These are phyloP conservation scores for Albugo candida DNA, from an alignment of 352 stramenopile species.

Conservation along the genomic window DNA sequence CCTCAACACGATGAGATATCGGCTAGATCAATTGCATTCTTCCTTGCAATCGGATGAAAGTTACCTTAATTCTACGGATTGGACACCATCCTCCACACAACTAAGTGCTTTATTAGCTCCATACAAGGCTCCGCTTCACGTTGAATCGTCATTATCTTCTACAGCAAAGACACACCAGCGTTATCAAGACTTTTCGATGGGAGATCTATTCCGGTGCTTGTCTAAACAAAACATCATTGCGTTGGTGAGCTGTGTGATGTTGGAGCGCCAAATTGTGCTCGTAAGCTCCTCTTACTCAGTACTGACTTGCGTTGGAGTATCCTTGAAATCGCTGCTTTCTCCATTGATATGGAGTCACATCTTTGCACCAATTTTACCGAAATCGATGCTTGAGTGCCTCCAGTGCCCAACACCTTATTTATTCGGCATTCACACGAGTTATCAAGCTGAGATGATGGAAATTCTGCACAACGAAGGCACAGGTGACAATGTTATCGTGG, in stretches of 20 bases:
- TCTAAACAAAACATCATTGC: conserved; percentile 45
- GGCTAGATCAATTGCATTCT: conserved; percentile 38
- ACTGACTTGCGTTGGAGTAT: conserved; percentile 56
- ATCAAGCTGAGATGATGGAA: conserved; percentile 36
- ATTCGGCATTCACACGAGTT: conserved; percentile 70
- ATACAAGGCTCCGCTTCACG: conserved; percentile 27
- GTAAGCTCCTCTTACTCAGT: conserved; percentile 65
- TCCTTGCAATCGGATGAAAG: conserved; percentile 28
- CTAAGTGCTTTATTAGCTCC: conserved; percentile 41
- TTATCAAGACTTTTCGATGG: conserved; percentile 64
- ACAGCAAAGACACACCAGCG: conserved; percentile 18
- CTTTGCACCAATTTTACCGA: conserved; percentile 62
- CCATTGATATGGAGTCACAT: conserved; percentile 75
- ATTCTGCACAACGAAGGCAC: conserved; percentile 37
- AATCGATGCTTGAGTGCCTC: conserved; percentile 62
- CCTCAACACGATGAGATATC: conserved; percentile 55
- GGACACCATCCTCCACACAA: conserved; percentile 29
- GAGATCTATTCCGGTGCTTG: conserved; percentile 62
- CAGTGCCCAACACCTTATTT: conserved; percentile 72
- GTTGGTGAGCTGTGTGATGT: conserved; percentile 49
- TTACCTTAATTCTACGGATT: conserved; percentile 33
- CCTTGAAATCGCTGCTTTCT: conserved; percentile 50
- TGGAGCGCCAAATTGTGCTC: conserved; percentile 61
- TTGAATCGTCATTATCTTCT: too few relatives aligned
- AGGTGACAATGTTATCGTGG: conserved; percentile 19